phyloP scores from a whole-genome alignment of 495 filamentous ascomycete genomes.

The Zalerion maritima region DNA sequence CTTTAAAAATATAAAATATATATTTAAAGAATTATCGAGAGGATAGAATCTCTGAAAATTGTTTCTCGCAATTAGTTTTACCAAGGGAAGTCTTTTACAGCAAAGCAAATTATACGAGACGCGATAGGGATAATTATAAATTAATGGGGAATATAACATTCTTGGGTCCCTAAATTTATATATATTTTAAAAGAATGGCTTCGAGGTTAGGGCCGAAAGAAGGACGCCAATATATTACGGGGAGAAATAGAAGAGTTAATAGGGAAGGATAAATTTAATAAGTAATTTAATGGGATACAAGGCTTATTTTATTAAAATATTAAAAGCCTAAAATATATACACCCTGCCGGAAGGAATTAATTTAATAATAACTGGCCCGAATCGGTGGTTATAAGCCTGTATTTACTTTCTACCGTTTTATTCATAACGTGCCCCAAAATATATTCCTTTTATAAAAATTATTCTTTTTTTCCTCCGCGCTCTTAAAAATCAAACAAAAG shows the following conservation, averaged over 20 bases:
- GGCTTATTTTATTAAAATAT: no score
- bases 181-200: slow-evolving; percentile 6
- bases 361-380: slow-evolving; percentile 4
- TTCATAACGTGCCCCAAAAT: slow-evolving; percentile 3
- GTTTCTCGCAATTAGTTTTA: no score
- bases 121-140: no score
- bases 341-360: slow-evolving; percentile 7
- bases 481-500: slow-evolving; percentile 3
- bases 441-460: slow-evolving; percentile 5
- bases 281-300: no score
- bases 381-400: slow-evolving; percentile 1
- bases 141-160: slow-evolving; percentile 6
- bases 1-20: no score
- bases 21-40: no score
- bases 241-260: slow-evolving; percentile 8
- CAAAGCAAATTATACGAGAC: no score
- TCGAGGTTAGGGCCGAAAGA: slow-evolving; percentile 6
- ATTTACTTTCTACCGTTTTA: slow-evolving; percentile 2
- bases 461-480: slow-evolving; percentile 6
- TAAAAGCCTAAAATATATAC: slow-evolving; percentile 6
- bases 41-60: no score
- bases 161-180: slow-evolving; percentile 7
- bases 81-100: no score
- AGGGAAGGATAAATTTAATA: no score
- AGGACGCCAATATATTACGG: slow-evolving; percentile 5